phyloP scores from a whole-genome alignment of 108 stramenopile genomes.

The Pseudonitzschia multiseries region DNA sequence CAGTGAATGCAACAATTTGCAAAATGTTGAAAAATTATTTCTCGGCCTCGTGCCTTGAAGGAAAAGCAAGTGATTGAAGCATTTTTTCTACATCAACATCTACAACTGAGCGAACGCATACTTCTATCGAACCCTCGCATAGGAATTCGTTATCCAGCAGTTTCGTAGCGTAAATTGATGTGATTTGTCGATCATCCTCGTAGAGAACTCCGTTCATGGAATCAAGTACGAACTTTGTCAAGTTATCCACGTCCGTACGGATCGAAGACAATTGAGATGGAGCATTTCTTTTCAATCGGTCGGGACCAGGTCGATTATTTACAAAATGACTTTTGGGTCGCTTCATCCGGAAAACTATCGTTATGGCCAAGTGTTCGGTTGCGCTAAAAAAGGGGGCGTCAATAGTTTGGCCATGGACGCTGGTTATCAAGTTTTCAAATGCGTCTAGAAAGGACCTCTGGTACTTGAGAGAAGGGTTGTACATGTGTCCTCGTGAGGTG shows the following conservation, averaged over 20 bases:
- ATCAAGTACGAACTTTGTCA: conserved; percentile 86
- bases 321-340: conserved; percentile 77
- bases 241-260: conserved; percentile 79
- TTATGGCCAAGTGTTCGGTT: conserved; percentile 41
- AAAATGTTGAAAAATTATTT: neutral
- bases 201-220: conserved; percentile 75
- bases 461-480: conserved; percentile 69
- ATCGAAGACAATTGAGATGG: conserved; percentile 28
- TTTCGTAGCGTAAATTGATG: conserved; percentile 61
- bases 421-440: conserved; percentile 36
- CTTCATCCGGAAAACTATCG: conserved; percentile 66
- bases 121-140: conserved; percentile 68
- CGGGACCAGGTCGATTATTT: conserved; percentile 42
- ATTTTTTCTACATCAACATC: conserved; percentile 42
- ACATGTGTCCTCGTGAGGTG: conserved; percentile 62
- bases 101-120: conserved; percentile 37
- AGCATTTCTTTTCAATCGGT: conserved; percentile 46
- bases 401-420: neutral
- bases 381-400: conserved; percentile 30
- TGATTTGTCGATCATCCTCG: conserved; percentile 78
- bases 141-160: conserved; percentile 63
- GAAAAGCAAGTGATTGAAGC: neutral
- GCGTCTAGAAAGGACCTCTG: conserved; percentile 66
- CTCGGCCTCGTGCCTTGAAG: neutral
- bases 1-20: neutral